Percentiles rank a stretch among this genome's conserved stretches.
These are phyloP conservation scores for Lactarius evosmus DNA, from an alignment of 768 basidiomycete species.

Conservation along the genomic window DNA sequence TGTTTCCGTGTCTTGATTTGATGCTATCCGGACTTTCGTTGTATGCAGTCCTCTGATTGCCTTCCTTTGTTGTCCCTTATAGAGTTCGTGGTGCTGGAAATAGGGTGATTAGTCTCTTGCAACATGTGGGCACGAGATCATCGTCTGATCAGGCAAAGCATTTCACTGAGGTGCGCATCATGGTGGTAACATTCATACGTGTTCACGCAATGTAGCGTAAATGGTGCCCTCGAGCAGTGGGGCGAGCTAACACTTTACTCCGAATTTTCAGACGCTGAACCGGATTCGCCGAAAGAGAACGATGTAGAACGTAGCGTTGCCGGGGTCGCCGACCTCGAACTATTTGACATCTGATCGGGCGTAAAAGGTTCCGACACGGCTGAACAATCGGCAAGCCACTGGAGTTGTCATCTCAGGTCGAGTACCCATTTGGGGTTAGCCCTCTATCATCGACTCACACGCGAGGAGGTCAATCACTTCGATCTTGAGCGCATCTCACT, in stretches of 20 bases:
- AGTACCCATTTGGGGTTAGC: conserved; percentile 58
- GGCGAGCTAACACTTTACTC: too few relatives aligned
- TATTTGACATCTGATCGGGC: conserved; percentile 59
- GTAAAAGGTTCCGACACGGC: conserved; percentile 58
- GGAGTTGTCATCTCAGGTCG: conserved; percentile 42
- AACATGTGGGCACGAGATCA: not conserved
- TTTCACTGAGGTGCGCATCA: not conserved
- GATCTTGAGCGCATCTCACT: conserved; percentile 92
- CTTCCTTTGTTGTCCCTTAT: conserved; percentile 1
- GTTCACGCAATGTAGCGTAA: too few relatives aligned
- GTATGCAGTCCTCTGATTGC: not conserved
- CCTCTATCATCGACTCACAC: conserved; percentile 72
- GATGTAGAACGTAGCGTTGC: conserved; percentile 38
- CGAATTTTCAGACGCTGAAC: not conserved
- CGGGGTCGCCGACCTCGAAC: conserved; percentile 37
- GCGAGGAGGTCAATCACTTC: conserved; percentile 75
- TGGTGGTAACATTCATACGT: too few relatives aligned
- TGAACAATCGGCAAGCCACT: conserved; percentile 57
- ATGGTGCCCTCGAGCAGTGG: not conserved
- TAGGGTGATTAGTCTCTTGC: not conserved
- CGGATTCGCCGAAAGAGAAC: conserved; percentile 9
- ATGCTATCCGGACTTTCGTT: conserved; percentile 4
- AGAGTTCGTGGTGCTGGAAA: conserved; percentile 8
- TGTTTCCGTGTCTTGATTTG: conserved; percentile 2
- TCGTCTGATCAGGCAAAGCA: not conserved